Conservation (phyloP, 148 eudicot species). For the Diospyros kaki region DNA sequence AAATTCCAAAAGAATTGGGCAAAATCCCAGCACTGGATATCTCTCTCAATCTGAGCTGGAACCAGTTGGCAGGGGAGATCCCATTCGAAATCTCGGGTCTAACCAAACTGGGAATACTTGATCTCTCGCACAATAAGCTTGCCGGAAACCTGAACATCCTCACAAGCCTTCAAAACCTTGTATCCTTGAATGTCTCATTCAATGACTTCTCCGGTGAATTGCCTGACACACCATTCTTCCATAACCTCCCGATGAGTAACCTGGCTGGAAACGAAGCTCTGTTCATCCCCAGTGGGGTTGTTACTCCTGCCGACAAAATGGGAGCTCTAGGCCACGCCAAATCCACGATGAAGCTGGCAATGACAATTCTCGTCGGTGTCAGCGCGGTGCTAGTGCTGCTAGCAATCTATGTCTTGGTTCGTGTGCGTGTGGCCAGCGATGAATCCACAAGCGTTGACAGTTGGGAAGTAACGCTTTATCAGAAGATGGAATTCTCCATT, state of each 20-base stretch:
- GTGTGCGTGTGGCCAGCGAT: constrained; percentile 28
- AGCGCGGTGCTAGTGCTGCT: constrained; percentile 63
- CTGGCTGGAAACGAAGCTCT: constrained; percentile 67
- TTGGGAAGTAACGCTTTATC: constrained; percentile 90
- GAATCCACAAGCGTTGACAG: constrained; percentile 31
- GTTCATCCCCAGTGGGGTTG: constrained; percentile 42
- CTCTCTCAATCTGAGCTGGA: constrained; percentile 78
- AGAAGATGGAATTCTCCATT: constrained; percentile 80
- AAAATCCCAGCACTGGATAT: constrained; percentile 80
- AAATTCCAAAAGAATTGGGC: constrained; percentile 78
- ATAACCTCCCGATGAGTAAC: constrained; percentile 61
- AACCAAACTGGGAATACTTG: constrained; percentile 67
- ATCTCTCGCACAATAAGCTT: constrained; percentile 78
- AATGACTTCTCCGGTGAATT: constrained; percentile 80
- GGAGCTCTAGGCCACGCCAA: constrained; percentile 26
- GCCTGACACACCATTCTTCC: constrained; percentile 80
- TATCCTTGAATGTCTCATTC: constrained; percentile 71
- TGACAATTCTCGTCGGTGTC: constrained; percentile 66
- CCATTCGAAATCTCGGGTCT: constrained; percentile 68
- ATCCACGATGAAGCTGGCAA: constrained; percentile 57
- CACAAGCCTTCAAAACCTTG: constrained; percentile 73
- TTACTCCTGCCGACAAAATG: constrained; percentile 24
- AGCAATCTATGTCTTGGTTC: constrained; percentile 56
- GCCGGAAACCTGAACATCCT: constrained; percentile 56
- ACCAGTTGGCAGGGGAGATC: constrained; percentile 64